Evolutionary conservation across 768 basidiomycete species (phyloP), one percentile per base, ranked within the genome.

Genomic region (Phanerochaete sordida): DNA sequence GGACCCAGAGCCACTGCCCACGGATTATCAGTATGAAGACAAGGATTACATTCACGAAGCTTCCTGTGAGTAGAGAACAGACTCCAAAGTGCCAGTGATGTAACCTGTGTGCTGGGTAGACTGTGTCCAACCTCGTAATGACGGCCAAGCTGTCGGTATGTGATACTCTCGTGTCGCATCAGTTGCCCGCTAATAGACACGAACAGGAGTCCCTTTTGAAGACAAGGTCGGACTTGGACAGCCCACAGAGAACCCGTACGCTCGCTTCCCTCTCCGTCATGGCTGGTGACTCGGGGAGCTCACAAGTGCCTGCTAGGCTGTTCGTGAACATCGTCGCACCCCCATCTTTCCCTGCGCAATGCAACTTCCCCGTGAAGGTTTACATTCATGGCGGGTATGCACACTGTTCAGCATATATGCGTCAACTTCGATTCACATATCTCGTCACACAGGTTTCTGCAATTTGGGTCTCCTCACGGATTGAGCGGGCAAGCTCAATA

Each of bases 351-450:
- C 68, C 73, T 76, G 74, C 72, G 76, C 78, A 49, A 67, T 68
- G 15, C 26, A 68, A 70, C 15, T 83, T 86, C 61, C 85, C 88
- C 1, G 88, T 91, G 56, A 86, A 81, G 59, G 79, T 91, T 2
- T 91, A 89, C 72, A 85, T 91, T 30, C 90, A 92, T 58, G 90
- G 89, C 70, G 88, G 88, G 87, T 87, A 68, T 19, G 75, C 11
- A 43, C 19, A 43, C 19, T 35, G 13, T 58, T 35, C 21, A 26
- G 21, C 28, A 16, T 37, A n/a, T 57, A 24, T 4, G 48, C n/a
- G 19, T 30, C 9, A 27, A 7, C 56, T 45, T 19, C 24, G 30
- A 50, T 8, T 55, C 46, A 13, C 28, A 39, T 48, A 28, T 9
- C 31, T 48, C 37, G 28, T 39, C 39, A 16, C 12, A 15, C 49